Evolutionary conservation across 2,329 filamentous ascomycete species (phyloP).

Genomic region (Diplodia sapinea): DNA sequence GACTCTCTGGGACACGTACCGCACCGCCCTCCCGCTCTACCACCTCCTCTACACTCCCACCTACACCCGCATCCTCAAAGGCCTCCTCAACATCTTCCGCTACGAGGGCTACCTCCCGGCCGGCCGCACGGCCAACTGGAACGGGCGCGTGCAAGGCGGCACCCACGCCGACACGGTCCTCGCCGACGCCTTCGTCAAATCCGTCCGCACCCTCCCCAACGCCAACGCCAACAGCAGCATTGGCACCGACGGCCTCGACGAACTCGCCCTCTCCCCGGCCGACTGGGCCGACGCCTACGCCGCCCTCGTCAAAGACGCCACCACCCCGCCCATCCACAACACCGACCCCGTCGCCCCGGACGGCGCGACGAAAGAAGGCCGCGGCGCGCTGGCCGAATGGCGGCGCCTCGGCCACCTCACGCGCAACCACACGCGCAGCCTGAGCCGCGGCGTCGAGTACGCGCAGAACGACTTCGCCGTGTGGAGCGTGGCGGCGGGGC

Average conservation of each 20-base stretch:
- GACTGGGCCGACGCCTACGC: slow-evolving; percentile 41
- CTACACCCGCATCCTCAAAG: slow-evolving; percentile 33
- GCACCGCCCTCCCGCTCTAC: slow-evolving; percentile 33
- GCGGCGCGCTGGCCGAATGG: slow-evolving; percentile 52
- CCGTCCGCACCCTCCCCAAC: slow-evolving; percentile 46
- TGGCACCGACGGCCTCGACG: slow-evolving; percentile 40
- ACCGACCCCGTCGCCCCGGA: slow-evolving; percentile 39
- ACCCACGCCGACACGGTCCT: slow-evolving; percentile 75
- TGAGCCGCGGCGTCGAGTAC: slow-evolving; percentile 47
- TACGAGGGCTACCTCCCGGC: slow-evolving; percentile 46
- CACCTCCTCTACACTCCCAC: slow-evolving; percentile 33
- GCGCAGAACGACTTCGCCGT: slow-evolving; percentile 59
- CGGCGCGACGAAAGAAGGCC: slow-evolving; percentile 51
- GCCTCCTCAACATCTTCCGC: slow-evolving; percentile 36
- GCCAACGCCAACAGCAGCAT: not conserved
- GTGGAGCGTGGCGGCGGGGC: slow-evolving; percentile 48
- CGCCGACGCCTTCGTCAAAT: slow-evolving; percentile 71
- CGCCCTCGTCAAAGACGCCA: slow-evolving; percentile 43
- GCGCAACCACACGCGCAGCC: slow-evolving; percentile 44
- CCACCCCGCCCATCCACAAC: slow-evolving; percentile 38
- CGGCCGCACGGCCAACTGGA: slow-evolving; percentile 44
- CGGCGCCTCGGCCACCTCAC: slow-evolving; percentile 51
- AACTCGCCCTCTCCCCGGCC: slow-evolving; percentile 33
- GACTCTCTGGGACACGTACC: slow-evolving; percentile 33
- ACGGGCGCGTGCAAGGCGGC: slow-evolving; percentile 57